A percentile compares a stretch with the other conserved stretches of the same genome.
Conservation (phyloP, 2,329 filamentous ascomycete species). For the Ceratocystis cacaofunesta region DNA sequence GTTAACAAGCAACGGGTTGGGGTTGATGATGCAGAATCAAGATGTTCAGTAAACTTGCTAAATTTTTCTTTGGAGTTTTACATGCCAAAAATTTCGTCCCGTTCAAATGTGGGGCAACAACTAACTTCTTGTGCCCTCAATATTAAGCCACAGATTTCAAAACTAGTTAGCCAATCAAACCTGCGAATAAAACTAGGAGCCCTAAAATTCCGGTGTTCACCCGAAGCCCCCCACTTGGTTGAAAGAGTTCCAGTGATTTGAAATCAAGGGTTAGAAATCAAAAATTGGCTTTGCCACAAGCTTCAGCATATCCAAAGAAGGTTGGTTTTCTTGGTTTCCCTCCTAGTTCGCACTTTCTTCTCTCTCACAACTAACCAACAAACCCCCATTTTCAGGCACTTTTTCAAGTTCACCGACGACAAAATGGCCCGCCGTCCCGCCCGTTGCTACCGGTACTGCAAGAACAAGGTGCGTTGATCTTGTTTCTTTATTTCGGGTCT, state of each 20-base stretch:
- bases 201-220: conserved; percentile 29
- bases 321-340: conserved; percentile 16
- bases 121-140: conserved; percentile 7
- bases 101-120: conserved; percentile 11
- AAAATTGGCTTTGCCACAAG: conserved; percentile 18
- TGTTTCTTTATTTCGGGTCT: conserved; percentile 8
- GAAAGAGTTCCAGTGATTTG: conserved; percentile 31
- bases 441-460: conserved; percentile 99
- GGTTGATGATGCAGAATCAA: conserved; percentile 23
- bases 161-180: conserved; percentile 21
- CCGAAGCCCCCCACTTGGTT: conserved; percentile 12
- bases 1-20: conserved; percentile 19
- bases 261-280: conserved; percentile 33
- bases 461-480: conserved; percentile 80
- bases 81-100: conserved; percentile 5
- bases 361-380: conserved; percentile 26
- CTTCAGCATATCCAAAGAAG: conserved; percentile 15
- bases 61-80: not conserved
- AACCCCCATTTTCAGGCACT: conserved; percentile 17
- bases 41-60: not conserved
- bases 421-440: conserved; percentile 99
- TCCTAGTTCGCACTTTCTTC: conserved; percentile 18
- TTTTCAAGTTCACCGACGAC: conserved; percentile 32
- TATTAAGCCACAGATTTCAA: conserved; percentile 17
- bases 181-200: conserved; percentile 19